Conservation (phyloP, 208 protist genomes). For the Leishmania gerbilli region DNA sequence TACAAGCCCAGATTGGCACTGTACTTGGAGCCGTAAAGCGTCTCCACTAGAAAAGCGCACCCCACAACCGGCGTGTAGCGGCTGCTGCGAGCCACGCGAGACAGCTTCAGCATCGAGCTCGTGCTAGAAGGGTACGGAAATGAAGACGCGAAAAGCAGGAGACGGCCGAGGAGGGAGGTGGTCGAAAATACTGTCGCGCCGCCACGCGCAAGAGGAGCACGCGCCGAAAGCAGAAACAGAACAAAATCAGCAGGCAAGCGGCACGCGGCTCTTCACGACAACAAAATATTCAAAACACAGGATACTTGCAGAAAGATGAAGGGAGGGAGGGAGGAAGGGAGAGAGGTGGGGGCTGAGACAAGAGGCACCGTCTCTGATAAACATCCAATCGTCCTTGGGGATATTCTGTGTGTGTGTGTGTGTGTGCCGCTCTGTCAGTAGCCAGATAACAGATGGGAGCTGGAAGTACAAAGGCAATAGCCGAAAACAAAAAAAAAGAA, state of each 20-base stretch:
- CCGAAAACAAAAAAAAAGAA: not conserved
- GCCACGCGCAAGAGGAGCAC: not conserved
- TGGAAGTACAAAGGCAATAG: too few species aligned
- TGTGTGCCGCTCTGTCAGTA: too few species aligned
- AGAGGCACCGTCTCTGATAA: not conserved
- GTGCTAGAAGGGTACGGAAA: not conserved
- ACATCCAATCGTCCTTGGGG: not conserved
- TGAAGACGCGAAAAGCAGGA: constrained; percentile 1
- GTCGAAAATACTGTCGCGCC: not conserved
- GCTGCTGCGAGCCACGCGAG: constrained; percentile 19
- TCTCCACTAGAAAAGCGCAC: constrained; percentile 64
- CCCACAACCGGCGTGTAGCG: constrained; percentile 64
- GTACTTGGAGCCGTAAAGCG: constrained; percentile 83
- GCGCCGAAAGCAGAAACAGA: not conserved
- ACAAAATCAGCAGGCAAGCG: not conserved
- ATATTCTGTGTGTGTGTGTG: not conserved
- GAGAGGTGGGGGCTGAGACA: not conserved
- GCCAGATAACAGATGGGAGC: too few species aligned
- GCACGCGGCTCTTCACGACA: not conserved
- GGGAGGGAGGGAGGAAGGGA: not conserved
- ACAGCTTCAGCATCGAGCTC: constrained; percentile 18
- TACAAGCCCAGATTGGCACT: constrained; percentile 67
- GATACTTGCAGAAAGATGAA: not conserved
- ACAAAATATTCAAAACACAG: not conserved
- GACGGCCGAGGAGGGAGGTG: not conserved